A percentile compares a stretch with the other conserved stretches of the same genome.
These are phyloP conservation scores for Posidonia oceanica DNA, from an alignment of 116 monocot species.

Conservation along the genomic window DNA sequence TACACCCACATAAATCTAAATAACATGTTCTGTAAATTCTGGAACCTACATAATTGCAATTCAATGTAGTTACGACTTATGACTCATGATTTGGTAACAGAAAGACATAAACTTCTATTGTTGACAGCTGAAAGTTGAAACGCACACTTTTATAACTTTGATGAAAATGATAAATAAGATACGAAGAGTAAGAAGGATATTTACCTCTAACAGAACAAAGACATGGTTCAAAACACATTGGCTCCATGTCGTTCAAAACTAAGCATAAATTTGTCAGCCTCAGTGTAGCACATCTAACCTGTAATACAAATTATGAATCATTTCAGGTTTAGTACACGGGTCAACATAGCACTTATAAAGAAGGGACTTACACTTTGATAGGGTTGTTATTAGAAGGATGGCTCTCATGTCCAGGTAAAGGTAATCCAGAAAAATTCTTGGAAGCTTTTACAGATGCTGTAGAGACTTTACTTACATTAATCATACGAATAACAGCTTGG, in stretches of 20 bases:
- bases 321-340: not conserved
- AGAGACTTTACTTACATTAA: conserved; percentile 38
- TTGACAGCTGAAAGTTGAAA: too few relatives aligned
- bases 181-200: not conserved
- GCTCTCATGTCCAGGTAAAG: conserved; percentile 81
- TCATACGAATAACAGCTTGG: conserved; percentile 62
- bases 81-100: too few relatives aligned
- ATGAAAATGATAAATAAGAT: conserved; percentile 2
- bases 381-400: conserved; percentile 68
- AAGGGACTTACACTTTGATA: conserved; percentile 63
- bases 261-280: conserved; percentile 93
- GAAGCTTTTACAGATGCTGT: conserved; percentile 36
- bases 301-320: conserved; percentile 6
- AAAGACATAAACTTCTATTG: too few relatives aligned
- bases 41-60: too few relatives aligned
- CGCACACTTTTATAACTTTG: not conserved
- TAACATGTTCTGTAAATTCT: too few relatives aligned
- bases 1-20: too few relatives aligned
- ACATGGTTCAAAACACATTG: conserved; percentile 96
- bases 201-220: conserved; percentile 87
- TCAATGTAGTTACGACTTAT: too few relatives aligned
- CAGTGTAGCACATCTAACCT: conserved; percentile 96
- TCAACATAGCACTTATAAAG: not conserved
- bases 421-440: conserved; percentile 37
- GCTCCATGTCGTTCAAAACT: conserved; percentile 97